phyloP scores from a whole-genome alignment of 2,329 filamentous ascomycete species.

The Alternaria incomplexa region DNA sequence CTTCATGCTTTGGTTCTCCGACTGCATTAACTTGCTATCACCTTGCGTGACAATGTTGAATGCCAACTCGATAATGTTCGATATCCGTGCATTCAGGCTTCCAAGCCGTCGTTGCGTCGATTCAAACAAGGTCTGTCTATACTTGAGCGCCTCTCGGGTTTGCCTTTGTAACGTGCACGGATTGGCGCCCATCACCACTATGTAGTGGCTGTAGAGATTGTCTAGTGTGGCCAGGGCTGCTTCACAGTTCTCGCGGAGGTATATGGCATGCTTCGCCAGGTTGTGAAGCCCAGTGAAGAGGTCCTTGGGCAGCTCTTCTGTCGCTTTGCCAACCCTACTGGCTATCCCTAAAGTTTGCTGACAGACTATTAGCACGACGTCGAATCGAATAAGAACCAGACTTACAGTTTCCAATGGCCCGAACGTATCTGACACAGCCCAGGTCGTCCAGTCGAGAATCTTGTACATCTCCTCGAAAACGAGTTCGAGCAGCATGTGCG shows the following conservation, averaged over 20 bases:
- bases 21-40: constrained; percentile 45
- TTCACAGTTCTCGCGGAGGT: constrained; percentile 46
- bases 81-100: constrained; percentile 46
- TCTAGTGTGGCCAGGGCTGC: constrained; percentile 37
- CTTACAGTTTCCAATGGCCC: constrained; percentile 40
- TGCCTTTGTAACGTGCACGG: constrained; percentile 10
- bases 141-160: constrained; percentile 32
- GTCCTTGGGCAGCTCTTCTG: constrained; percentile 23
- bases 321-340: constrained; percentile 19
- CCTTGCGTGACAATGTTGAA: constrained; percentile 51
- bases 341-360: constrained; percentile 32
- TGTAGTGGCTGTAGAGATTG: constrained; percentile 30
- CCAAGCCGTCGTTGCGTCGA: constrained; percentile 43
- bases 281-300: constrained; percentile 43
- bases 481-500: constrained; percentile 40
- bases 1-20: constrained; percentile 54
- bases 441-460: constrained; percentile 36
- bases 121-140: constrained; percentile 41
- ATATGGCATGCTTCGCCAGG: constrained; percentile 49
- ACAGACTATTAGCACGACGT: constrained; percentile 3
- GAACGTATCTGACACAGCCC: constrained; percentile 39
- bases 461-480: constrained; percentile 42
- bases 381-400: neutral
- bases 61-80: constrained; percentile 48
- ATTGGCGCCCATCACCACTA: neutral